phyloP scores from a whole-genome alignment of 208 protist genomes.

The Trypanosoma theileri region DNA sequence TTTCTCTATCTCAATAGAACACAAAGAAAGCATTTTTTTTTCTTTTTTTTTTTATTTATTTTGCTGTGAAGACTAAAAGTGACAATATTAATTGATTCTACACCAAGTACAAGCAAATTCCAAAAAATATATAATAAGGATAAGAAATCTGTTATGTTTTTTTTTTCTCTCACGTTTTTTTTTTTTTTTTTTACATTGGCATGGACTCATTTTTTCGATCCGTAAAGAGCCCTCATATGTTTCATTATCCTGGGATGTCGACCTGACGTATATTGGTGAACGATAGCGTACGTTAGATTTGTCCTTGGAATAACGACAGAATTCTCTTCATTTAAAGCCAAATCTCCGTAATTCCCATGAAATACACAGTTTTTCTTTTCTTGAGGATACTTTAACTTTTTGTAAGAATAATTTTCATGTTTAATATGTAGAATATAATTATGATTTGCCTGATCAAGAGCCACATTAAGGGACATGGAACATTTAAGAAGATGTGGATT shows the following conservation, averaged over 20 bases:
- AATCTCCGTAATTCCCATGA: constrained; percentile 16
- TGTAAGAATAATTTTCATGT: constrained; percentile 5
- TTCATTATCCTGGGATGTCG: constrained; percentile 6
- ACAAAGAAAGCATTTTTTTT: neutral
- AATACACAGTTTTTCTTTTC: constrained; percentile 4
- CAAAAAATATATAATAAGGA: neutral
- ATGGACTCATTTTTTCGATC: neutral
- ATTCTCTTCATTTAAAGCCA: constrained; percentile 1
- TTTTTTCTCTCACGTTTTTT: neutral
- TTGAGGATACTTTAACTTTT: constrained; percentile 10
- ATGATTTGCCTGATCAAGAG: constrained; percentile 17
- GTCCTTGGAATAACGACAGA: constrained; percentile 5
- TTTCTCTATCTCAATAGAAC: neutral
- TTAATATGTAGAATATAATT: constrained; percentile 18
- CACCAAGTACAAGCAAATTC: neutral
- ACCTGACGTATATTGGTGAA: constrained; percentile 17
- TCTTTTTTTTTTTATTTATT: no score
- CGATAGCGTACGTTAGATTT: constrained; percentile 8
- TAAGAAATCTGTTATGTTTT: no score
- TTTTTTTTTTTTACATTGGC: neutral
- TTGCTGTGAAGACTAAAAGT: neutral
- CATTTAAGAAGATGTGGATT: constrained; percentile 3
- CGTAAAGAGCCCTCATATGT: constrained; percentile 2
- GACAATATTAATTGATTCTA: no score
- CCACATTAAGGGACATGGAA: constrained; percentile 6